Evolutionary conservation across 139 green algal species (phyloP), one percentile per base, ranked within the genome.

Genomic region (Coelastrella sp.): DNA sequence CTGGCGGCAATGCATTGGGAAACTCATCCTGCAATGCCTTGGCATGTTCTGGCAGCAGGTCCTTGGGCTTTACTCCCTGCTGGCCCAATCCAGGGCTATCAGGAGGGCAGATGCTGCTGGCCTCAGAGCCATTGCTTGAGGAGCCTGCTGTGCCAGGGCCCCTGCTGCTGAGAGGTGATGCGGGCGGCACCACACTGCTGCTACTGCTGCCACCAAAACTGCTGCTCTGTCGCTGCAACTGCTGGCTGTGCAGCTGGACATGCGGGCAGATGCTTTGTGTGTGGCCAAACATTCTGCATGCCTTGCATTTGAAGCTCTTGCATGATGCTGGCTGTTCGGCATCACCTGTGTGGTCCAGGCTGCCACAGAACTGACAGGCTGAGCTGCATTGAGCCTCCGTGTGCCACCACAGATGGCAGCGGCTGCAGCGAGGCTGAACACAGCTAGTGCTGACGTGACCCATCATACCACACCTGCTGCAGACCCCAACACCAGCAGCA

Each of bases 271-370:
- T 80, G 47, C 47, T 61, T 3, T 73, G 65, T 10, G 83, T 88
- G 83, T 88, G 83, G 19, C 83, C 83, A 88, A 88, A 88, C 83
- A 88, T 80, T n/a, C 77, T 88, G 83, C 83, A 88, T 54, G 83
- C 83, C 68, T 88, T 88, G 68, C 83, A 88, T 56, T 73, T 59
- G 83, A 88, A 88, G 68, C 83, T 88, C 68, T 80, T 66, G 68
- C 83, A 88, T 61, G 83, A 88, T 10, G 83, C 16, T 47, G 83
- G 83, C 83, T 88, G 83, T 61, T 88, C 83, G 57, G 83, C 83
- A 59, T 88, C 83, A 17, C 83, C 83, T 7, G 20, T 20, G 54
- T 88, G 83, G 68, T 88, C 83, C 19, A 88, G 68, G 7, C 65
- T 80, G 68, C 83, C 83, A 73, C 83, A 88, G 68, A 88, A 88